Evolutionary conservation across 768 basidiomycete genomes (phyloP).

Genomic region (Fistulinella prunicolor): DNA sequence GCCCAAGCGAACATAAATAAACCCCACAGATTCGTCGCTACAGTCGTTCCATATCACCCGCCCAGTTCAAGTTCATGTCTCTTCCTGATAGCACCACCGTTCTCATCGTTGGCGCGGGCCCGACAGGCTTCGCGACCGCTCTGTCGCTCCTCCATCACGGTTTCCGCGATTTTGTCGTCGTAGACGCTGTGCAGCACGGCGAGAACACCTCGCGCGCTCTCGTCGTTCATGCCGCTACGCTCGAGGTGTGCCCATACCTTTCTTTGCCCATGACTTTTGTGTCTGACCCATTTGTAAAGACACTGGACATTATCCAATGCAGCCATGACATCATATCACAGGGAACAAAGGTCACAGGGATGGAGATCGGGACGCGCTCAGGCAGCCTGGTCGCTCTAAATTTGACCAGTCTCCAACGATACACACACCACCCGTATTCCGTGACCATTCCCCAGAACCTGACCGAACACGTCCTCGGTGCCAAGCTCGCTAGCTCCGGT

Average conservation of each 20-base stretch:
- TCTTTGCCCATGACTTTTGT: conserved; percentile 9
- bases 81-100: conserved; percentile 39
- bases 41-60: too few relatives aligned
- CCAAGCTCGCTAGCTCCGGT: conserved; percentile 31
- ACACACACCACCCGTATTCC: conserved; percentile 46
- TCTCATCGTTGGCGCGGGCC: conserved; percentile 53
- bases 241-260: conserved; percentile 40
- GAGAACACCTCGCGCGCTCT: conserved; percentile 46
- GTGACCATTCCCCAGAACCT: conserved; percentile 44
- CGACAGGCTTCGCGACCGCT: conserved; percentile 46
- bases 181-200: conserved; percentile 38
- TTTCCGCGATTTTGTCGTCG: conserved; percentile 41
- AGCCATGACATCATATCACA: conserved; percentile 38
- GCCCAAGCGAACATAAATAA: too few relatives aligned
- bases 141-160: conserved; percentile 45
- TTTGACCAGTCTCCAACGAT: conserved; percentile 34
- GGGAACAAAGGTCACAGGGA: conserved; percentile 31
- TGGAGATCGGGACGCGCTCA: conserved; percentile 33
- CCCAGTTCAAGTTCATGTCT: too few relatives aligned
- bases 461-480: conserved; percentile 42
- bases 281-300: conserved; percentile 37
- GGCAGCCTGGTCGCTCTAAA: conserved; percentile 27
- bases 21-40: too few relatives aligned
- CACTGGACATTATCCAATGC: conserved; percentile 43
- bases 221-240: conserved; percentile 50